Evolutionary conservation across 2,329 filamentous ascomycete species (phyloP), one percentile per base, ranked within the genome.

Genomic region (Hawksworthiomyces lignivorus): DNA sequence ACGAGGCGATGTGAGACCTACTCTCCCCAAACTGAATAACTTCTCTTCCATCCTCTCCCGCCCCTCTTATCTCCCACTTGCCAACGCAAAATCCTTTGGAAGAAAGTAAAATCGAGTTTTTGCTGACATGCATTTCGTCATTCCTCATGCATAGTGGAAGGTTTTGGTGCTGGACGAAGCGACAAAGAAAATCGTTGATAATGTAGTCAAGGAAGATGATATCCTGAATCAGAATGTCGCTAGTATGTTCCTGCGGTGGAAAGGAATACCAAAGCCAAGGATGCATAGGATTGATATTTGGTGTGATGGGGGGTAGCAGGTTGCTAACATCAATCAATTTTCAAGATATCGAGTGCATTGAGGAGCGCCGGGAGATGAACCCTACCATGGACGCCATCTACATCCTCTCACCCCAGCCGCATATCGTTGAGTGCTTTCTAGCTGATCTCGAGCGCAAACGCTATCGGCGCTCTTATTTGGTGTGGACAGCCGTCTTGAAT

Each of bases 261-360:
- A 28, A 20, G 4, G 11, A 6, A 27, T 17, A 11, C 11, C n/a
- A 7, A 8, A 30, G 15, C 12, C 28, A n/a, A 17, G 12, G n/a
- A n/a, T n/a, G n/a, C n/a, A n/a, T n/a, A n/a, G n/a, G n/a, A n/a
- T n/a, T n/a, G n/a, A n/a, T n/a, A n/a, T n/a, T n/a, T n/a, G n/a
- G n/a, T n/a, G n/a, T n/a, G n/a, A n/a, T n/a, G n/a, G n/a, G n/a
- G n/a, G n/a, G n/a, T n/a, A n/a, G n/a, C n/a, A n/a, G n/a, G n/a
- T n/a, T n/a, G n/a, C n/a, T n/a, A n/a, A n/a, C n/a, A n/a, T n/a
- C n/a, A n/a, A n/a, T n/a, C n/a, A n/a, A n/a, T n/a, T n/a, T n/a
- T n/a, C n/a, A n/a, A 94, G 89, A 95, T 64, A 90, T 98, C 62
- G 90, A 97, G 71, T 79, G 79, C 57, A 94, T 98, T 65, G 89